Evolutionary conservation across 2,329 filamentous ascomycete genomes (phyloP).

Genomic region (Pseudogymnoascus sp.): DNA sequence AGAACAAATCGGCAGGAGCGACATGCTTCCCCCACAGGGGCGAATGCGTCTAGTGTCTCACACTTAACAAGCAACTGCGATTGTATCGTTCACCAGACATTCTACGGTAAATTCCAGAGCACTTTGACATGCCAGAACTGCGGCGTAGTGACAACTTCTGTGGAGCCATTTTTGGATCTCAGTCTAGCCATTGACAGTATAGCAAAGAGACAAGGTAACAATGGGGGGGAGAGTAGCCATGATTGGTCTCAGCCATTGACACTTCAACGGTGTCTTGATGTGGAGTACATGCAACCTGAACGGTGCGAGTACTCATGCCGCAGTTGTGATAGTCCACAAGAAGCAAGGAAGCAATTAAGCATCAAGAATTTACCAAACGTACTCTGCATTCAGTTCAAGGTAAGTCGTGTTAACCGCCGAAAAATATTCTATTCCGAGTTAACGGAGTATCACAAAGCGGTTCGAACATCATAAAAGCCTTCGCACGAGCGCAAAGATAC

Average conservation of each 20-base stretch:
- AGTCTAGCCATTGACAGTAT: slow-evolving; percentile 75
- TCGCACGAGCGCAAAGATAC: slow-evolving; percentile 75
- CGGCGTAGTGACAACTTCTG: slow-evolving; percentile 68
- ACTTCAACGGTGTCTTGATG: slow-evolving; percentile 66
- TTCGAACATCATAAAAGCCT: slow-evolving; percentile 67
- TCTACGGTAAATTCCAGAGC: slow-evolving; percentile 84
- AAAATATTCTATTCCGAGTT: background rate
- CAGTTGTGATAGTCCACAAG: slow-evolving; percentile 67
- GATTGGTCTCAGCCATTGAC: slow-evolving; percentile 39
- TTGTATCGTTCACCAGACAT: slow-evolving; percentile 90
- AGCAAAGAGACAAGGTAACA: slow-evolving; percentile 31
- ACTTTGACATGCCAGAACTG: slow-evolving; percentile 88
- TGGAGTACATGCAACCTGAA: slow-evolving; percentile 80
- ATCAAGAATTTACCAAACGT: slow-evolving; percentile 83
- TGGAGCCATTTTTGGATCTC: slow-evolving; percentile 86
- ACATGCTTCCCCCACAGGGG: slow-evolving; percentile 31
- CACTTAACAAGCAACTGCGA: slow-evolving; percentile 45
- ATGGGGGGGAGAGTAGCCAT: slow-evolving; percentile 36
- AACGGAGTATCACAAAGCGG: slow-evolving; percentile 32
- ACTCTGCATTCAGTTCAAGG: slow-evolving; percentile 86
- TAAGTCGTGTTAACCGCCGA: slow-evolving; percentile 30
- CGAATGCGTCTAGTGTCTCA: slow-evolving; percentile 31
- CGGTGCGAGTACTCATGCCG: slow-evolving; percentile 84
- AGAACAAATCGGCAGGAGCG: slow-evolving; percentile 65
- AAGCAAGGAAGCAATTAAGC: slow-evolving; percentile 74